phyloP scores from a whole-genome alignment of 2,329 filamentous ascomycete species.

The Cercospora sesami region DNA sequence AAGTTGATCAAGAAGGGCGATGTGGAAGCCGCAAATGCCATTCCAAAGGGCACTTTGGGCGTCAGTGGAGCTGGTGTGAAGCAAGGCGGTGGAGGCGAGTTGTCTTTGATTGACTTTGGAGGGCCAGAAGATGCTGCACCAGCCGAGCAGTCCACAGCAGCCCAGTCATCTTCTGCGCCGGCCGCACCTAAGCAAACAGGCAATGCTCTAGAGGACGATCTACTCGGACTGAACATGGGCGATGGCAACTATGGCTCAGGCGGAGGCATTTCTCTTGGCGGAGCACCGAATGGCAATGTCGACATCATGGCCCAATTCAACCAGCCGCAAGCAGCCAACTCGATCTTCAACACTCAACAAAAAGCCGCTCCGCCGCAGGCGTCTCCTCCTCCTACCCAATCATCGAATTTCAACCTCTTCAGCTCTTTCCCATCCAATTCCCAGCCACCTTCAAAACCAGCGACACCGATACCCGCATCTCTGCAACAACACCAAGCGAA shows the following conservation, averaged over 20 bases:
- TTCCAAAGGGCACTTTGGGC: constrained; percentile 77
- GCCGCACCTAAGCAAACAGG: constrained; percentile 50
- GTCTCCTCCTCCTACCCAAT: constrained; percentile 45
- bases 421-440: constrained; percentile 45
- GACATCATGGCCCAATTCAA: constrained; percentile 41
- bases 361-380: constrained; percentile 26
- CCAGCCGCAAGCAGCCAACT: constrained; percentile 34
- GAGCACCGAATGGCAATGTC: constrained; percentile 26
- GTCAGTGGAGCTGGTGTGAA: constrained; percentile 63
- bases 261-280: constrained; percentile 78
- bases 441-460: constrained; percentile 48
- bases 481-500: constrained; percentile 33
- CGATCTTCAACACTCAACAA: constrained; percentile 34
- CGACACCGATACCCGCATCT: constrained; percentile 48
- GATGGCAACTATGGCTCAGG: constrained; percentile 69
- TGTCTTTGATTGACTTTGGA: constrained; percentile 92
- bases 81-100: constrained; percentile 70
- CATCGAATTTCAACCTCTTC: constrained; percentile 59
- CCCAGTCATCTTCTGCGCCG: constrained; percentile 45
- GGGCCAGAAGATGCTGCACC: constrained; percentile 55
- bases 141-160: constrained; percentile 20
- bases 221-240: constrained; percentile 82
- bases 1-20: constrained; percentile 96
- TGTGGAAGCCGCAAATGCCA: constrained; percentile 75
- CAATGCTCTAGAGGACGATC: constrained; percentile 79